phyloP scores from a whole-genome alignment of 495 filamentous ascomycete genomes.

The Penicillium odoratum region DNA sequence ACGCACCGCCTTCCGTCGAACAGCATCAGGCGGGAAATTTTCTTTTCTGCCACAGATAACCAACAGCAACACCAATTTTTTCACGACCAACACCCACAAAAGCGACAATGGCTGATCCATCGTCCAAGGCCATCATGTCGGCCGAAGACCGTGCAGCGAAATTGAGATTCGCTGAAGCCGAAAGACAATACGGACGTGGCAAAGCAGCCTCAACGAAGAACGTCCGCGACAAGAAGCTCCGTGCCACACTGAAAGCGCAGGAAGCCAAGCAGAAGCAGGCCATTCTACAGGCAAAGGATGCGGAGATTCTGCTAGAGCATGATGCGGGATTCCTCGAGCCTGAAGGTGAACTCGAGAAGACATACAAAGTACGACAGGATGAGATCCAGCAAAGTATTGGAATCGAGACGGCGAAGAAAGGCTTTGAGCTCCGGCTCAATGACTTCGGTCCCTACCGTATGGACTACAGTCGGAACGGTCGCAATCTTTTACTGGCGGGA shows the following conservation, averaged over 20 bases:
- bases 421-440: slow-evolving; percentile 84
- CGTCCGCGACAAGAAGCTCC: slow-evolving; percentile 83
- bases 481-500: slow-evolving; percentile 80
- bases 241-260: slow-evolving; percentile 71
- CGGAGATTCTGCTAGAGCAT: slow-evolving; percentile 91
- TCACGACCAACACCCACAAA: background rate
- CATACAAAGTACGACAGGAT: slow-evolving; percentile 87
- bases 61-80: slow-evolving; percentile 4
- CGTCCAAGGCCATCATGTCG: slow-evolving; percentile 33
- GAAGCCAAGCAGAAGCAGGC: slow-evolving; percentile 83
- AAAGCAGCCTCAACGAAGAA: slow-evolving; percentile 56
- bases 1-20: background rate
- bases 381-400: slow-evolving; percentile 76
- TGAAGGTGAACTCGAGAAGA: slow-evolving; percentile 83
- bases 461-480: slow-evolving; percentile 88
- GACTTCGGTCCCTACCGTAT: slow-evolving; percentile 80
- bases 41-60: slow-evolving; percentile 5
- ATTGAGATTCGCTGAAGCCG: slow-evolving; percentile 57
- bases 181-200: slow-evolving; percentile 82
- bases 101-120: slow-evolving; percentile 29
- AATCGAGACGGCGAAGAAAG: slow-evolving; percentile 83
- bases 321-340: slow-evolving; percentile 84
- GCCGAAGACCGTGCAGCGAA: slow-evolving; percentile 39
- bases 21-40: background rate
- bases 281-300: slow-evolving; percentile 80